A percentile compares a stretch with the other conserved stretches of the same genome.
These are phyloP conservation scores for Bocquillonia castaneifolia DNA, from an alignment of 441 rosid genomes.

Conservation along the genomic window DNA sequence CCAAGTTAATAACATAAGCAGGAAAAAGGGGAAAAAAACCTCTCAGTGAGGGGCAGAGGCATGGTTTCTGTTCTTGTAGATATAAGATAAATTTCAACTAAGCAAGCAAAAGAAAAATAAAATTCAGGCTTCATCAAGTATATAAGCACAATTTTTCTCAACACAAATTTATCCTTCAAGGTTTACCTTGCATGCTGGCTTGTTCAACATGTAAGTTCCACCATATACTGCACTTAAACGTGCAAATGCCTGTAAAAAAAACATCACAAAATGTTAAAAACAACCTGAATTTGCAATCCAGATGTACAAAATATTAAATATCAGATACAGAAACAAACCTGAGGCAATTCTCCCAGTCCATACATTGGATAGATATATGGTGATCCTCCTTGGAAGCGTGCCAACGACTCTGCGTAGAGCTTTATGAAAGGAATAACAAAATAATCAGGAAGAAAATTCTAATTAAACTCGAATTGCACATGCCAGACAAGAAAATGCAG, in stretches of 20 bases:
- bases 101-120: background rate
- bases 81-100: background rate
- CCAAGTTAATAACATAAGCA: background rate
- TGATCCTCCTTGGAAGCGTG: constrained; percentile 87
- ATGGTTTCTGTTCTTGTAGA: background rate
- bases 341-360: constrained; percentile 85
- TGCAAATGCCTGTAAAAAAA: constrained; percentile 64
- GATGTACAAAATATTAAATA: background rate
- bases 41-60: background rate
- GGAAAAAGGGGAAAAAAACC: background rate
- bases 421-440: constrained; percentile 22
- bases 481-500: background rate
- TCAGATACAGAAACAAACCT: constrained; percentile 37
- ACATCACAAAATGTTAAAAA: constrained; percentile 15
- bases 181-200: constrained; percentile 75
- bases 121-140: background rate
- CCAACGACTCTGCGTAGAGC: constrained; percentile 78
- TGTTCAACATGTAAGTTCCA: constrained; percentile 84
- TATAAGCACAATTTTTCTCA: too few species aligned
- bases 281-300: constrained; percentile 1
- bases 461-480: background rate
- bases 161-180: background rate
- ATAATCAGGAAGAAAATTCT: background rate
- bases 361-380: constrained; percentile 85
- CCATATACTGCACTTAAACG: constrained; percentile 86